A percentile compares a stretch with the other conserved stretches of the same genome.
phyloP scores from a whole-genome alignment of 805 yeast genomes.

The Metschnikowia cerradonensis region DNA sequence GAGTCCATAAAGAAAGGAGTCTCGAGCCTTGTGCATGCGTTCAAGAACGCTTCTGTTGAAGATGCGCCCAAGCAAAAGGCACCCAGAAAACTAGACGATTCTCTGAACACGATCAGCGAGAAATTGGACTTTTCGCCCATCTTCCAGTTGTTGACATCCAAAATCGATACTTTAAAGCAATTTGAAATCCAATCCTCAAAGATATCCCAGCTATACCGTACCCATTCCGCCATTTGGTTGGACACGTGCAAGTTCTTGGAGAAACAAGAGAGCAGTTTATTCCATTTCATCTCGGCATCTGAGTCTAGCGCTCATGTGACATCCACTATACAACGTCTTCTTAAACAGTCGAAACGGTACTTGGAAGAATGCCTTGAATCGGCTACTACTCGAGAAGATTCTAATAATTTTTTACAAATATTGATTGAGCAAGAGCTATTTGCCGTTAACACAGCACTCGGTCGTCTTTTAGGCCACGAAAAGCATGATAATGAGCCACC shows the following conservation, averaged over 20 bases:
- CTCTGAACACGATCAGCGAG: conserved; percentile 28
- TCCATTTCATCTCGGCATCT: conserved; percentile 6
- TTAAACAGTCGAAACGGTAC: neutral
- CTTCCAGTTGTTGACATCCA: conserved; percentile 25
- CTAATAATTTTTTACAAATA: conserved; percentile 1
- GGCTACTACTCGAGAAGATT: neutral
- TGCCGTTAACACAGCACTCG: conserved; percentile 11
- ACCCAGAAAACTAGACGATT: conserved; percentile 26
- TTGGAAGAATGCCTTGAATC: neutral
- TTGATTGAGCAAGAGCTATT: conserved; percentile 8
- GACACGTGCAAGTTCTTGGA: conserved; percentile 21
- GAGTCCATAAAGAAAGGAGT: conserved; percentile 18
- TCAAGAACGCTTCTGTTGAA: neutral
- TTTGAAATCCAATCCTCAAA: conserved; percentile 22
- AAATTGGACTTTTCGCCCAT: conserved; percentile 36
- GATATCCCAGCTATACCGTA: conserved; percentile 27
- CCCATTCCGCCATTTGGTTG: conserved; percentile 26
- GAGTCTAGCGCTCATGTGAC: neutral
- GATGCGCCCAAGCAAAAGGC: neutral
- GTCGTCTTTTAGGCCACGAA: neutral
- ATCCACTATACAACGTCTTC: neutral
- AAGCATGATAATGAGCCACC: neutral
- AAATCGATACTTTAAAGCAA: conserved; percentile 26
- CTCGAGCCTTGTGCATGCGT: conserved; percentile 4
- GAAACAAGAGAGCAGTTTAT: conserved; percentile 25